Evolutionary conservation across 2,329 filamentous ascomycete genomes (phyloP), one percentile per base, ranked within the genome.

Genomic region (Daldinia sp.): DNA sequence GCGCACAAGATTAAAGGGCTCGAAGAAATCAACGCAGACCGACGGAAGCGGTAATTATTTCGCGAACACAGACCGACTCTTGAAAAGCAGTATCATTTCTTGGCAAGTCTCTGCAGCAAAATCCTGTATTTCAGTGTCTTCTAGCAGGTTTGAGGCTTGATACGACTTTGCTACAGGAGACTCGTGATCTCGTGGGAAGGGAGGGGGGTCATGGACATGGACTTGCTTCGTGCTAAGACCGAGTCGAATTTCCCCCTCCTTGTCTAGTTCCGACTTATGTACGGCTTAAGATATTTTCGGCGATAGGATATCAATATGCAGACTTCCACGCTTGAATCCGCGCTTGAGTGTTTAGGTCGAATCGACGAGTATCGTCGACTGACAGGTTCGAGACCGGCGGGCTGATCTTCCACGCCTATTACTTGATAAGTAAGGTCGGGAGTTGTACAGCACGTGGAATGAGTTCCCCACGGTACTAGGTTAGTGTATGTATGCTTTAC

Each of bases 1-100:
- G 47, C 58, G 60, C 41, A 52, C 62, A 65, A 67, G 51, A 67
- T 67, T 63, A 65, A n/a, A 64, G 59, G 64, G 64, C 58, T 57
- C 60, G 41, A 58, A 63, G 41, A 59, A n/a, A n/a, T 55, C 48
- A 17, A 63, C 35, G 19, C 47, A 61, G 25, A 39, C 27, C 35
- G 58, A 59, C 61, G 13, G 49, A 67, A 58, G 35, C 50, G 64
- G 64, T 27, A 67, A 67, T 8, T 56, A 64, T 50, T 64, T 61
- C 61, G 64, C 29, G 34, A 35, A 30, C 25, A 52, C 34, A 56
- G 29, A 47, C 13, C 41, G 32, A 48, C 41, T 56, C 29, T 65
- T 62, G 23, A 41, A 21, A 53, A 34, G 10, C 9, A 25, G 25
- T 47, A 27, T 21, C 34, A 45, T 32, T 52, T 41, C 35, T 59